Percentiles rank a stretch among this genome's conserved stretches.
Evolutionary conservation across 495 filamentous ascomycete genomes (phyloP).

Genomic region (Aspergillus mulundensis): DNA sequence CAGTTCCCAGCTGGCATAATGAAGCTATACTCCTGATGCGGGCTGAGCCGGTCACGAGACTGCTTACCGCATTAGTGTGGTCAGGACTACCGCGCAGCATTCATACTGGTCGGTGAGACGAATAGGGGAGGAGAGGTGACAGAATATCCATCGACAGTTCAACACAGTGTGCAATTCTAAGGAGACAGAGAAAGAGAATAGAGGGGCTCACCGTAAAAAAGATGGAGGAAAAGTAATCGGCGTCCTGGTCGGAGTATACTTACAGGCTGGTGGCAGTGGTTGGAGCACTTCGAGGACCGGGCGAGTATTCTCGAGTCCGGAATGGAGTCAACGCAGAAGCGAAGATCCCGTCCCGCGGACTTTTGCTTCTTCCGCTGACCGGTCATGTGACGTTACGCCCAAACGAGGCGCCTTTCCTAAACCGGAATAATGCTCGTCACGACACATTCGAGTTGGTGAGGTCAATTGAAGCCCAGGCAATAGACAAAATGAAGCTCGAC

Average conservation of each 20-base stretch:
- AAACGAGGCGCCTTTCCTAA: conserved; percentile 6
- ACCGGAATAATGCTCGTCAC: neutral
- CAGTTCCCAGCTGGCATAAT: conserved; percentile 85
- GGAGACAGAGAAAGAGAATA: neutral
- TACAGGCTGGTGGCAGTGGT: neutral
- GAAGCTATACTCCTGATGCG: conserved; percentile 20
- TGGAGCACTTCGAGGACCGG: conserved; percentile 44
- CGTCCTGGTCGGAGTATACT: neutral
- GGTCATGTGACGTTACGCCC: neutral
- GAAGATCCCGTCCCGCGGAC: conserved; percentile 9
- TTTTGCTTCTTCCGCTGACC: neutral
- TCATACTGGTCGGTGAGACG: neutral
- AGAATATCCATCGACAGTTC: neutral
- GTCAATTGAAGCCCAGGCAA: neutral
- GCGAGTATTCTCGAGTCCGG: conserved; percentile 42
- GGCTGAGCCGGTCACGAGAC: conserved; percentile 36
- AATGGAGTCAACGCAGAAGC: conserved; percentile 11
- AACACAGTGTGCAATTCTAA: too few relatives aligned
- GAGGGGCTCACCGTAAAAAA: conserved; percentile 1
- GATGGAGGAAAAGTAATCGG: neutral
- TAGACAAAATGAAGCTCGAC: conserved; percentile 39
- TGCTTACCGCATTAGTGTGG: conserved; percentile 36
- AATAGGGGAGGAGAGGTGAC: neutral
- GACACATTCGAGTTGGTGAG: neutral
- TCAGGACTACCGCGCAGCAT: conserved; percentile 1